These are phyloP conservation scores for Haplographium delicatum DNA, from an alignment of 495 filamentous ascomycete species.

Conservation along the genomic window DNA sequence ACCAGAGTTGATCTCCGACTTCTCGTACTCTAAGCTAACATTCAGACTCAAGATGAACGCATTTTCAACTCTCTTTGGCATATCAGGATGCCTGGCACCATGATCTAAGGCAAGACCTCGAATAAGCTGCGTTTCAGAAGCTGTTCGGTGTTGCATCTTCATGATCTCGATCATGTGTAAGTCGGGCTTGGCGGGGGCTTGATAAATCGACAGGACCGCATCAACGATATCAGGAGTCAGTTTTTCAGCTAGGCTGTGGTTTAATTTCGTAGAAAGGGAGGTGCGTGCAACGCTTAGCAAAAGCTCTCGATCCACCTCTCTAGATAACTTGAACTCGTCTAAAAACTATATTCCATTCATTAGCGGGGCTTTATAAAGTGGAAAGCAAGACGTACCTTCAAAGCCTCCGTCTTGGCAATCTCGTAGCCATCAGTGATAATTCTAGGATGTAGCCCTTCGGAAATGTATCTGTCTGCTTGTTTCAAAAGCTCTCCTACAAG, in stretches of 20 bases:
- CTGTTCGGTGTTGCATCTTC: slow-evolving; percentile 99
- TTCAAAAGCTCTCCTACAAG: slow-evolving; percentile 95
- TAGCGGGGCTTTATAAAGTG: neutral
- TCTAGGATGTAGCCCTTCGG: slow-evolving; percentile 89
- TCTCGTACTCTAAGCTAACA: slow-evolving; percentile 97
- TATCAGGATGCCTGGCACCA: slow-evolving; percentile 94
- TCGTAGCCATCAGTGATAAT: slow-evolving; percentile 98
- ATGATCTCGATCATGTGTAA: slow-evolving; percentile 99
- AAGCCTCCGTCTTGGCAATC: slow-evolving; percentile 85
- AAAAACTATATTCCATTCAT: slow-evolving; percentile 61
- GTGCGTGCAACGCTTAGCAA: slow-evolving; percentile 90
- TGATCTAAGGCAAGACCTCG: slow-evolving; percentile 90
- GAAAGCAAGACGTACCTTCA: slow-evolving; percentile 57
- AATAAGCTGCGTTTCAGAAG: slow-evolving; percentile 94
- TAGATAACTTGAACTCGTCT: slow-evolving; percentile 84
- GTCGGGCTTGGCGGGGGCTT: slow-evolving; percentile 85
- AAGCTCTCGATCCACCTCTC: slow-evolving; percentile 86
- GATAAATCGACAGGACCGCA: slow-evolving; percentile 89
- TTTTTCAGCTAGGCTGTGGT: slow-evolving; percentile 78
- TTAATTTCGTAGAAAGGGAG: slow-evolving; percentile 91
- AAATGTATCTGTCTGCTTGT: slow-evolving; percentile 91
- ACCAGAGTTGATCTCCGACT: slow-evolving; percentile 97
- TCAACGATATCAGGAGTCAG: slow-evolving; percentile 94
- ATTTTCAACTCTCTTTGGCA: slow-evolving; percentile 94
- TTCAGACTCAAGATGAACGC: slow-evolving; percentile 93